Evolutionary conservation across 2,329 filamentous ascomycete species (phyloP).

Genomic region (Aspergillus texensis): DNA sequence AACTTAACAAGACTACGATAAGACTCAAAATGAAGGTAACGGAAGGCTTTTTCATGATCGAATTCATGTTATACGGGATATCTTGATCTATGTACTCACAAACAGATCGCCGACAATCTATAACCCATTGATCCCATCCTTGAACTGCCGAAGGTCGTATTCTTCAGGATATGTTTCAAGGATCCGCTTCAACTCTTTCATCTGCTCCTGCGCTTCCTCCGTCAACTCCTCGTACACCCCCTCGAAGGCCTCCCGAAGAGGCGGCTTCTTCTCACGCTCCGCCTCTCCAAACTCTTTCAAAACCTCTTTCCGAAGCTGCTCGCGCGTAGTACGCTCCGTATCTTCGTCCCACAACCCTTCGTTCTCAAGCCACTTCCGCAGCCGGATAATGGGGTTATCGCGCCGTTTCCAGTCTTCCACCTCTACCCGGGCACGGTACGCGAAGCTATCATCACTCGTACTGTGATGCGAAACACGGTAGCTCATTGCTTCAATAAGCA

Average conservation of each 20-base stretch:
- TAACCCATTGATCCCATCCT: constrained; percentile 71
- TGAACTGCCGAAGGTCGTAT: constrained; percentile 79
- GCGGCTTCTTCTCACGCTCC: constrained; percentile 58
- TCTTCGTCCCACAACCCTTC: constrained; percentile 82
- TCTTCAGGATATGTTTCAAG: constrained; percentile 86
- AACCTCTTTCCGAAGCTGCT: constrained; percentile 70
- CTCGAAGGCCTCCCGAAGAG: constrained; percentile 66
- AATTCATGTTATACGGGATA: not conserved
- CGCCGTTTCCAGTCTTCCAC: constrained; percentile 92
- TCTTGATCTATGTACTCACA: constrained; percentile 6
- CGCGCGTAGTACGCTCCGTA: constrained; percentile 73
- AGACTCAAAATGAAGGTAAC: not conserved
- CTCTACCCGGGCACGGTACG: constrained; percentile 88
- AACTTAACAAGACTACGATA: not conserved
- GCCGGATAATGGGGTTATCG: constrained; percentile 82
- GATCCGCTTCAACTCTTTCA: constrained; percentile 72
- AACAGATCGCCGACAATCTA: constrained; percentile 26
- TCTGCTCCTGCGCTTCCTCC: constrained; percentile 75
- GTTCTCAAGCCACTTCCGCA: constrained; percentile 89
- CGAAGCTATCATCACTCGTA: constrained; percentile 95
- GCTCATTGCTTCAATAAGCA: constrained; percentile 93
- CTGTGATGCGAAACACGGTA: constrained; percentile 98
- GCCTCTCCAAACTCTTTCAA: constrained; percentile 80
- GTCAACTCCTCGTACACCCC: constrained; percentile 90
- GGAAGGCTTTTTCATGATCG: not conserved